Percentiles rank a stretch among this genome's conserved stretches.
Evolutionary conservation across 1,284 basidiomycete genomes (phyloP).

Genomic region (Porphyrellus sp.): DNA sequence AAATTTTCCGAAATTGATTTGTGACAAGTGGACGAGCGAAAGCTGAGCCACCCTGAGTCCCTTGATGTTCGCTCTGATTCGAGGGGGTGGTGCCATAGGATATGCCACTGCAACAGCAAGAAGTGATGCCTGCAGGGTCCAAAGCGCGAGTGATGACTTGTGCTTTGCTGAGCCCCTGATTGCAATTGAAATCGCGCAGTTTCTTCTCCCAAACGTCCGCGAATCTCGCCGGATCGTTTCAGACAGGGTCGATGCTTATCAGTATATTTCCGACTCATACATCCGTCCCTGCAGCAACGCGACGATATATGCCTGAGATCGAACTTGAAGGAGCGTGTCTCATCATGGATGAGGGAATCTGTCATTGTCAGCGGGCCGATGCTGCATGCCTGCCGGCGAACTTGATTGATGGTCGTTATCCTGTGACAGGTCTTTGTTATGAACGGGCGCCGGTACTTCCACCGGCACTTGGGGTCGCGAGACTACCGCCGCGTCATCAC

Average conservation of each 20-base stretch:
- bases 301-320: neutral
- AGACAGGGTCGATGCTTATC: neutral
- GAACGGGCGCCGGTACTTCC: neutral
- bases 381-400: neutral
- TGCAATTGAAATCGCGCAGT: no score
- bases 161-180: no score
- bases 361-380: conserved; percentile 4
- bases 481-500: neutral
- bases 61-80: neutral
- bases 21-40: no score
- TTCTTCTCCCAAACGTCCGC: neutral
- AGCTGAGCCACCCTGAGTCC: neutral
- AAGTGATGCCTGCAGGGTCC: no score
- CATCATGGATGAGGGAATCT: conserved; percentile 1
- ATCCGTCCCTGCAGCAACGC: neutral
- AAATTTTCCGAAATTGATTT: no score
- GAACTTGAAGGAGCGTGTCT: no score
- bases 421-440: no score
- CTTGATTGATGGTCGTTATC: conserved; percentile 8
- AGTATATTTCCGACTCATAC: neutral
- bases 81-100: no score
- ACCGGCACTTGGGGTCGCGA: no score
- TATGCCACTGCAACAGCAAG: no score
- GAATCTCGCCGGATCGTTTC: neutral
- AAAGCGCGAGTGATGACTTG: no score